Evolutionary conservation across 2,329 filamentous ascomycete genomes (phyloP).

Genomic region (Tolypocladium inflatum): DNA sequence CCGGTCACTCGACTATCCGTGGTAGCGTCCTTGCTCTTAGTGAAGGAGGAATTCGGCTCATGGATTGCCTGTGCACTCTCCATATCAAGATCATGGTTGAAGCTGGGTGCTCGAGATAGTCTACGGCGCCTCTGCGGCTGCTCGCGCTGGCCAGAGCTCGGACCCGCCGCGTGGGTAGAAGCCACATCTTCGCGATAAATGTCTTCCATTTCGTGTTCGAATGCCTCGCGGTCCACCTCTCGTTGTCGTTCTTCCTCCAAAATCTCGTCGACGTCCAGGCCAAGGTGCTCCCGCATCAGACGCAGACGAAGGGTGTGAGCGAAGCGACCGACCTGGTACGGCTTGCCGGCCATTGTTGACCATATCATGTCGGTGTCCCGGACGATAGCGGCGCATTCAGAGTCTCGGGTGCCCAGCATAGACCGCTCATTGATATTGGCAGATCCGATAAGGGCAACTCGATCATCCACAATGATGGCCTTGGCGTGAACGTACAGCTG

Average conservation of each 20-base stretch:
- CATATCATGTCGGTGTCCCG: slow-evolving; percentile 87
- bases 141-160: slow-evolving; percentile 15
- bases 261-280: slow-evolving; percentile 88
- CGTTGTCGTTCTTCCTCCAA: slow-evolving; percentile 67
- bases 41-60: neutral
- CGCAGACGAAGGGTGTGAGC: slow-evolving; percentile 87
- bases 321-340: slow-evolving; percentile 85
- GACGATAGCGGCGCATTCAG: slow-evolving; percentile 82
- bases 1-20: slow-evolving; percentile 24
- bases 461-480: slow-evolving; percentile 90
- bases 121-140: slow-evolving; percentile 28
- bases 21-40: neutral
- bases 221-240: slow-evolving; percentile 51
- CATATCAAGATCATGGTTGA: slow-evolving; percentile 56
- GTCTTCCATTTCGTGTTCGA: slow-evolving; percentile 50
- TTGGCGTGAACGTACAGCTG: slow-evolving; percentile 98
- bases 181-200: slow-evolving; percentile 43
- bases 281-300: slow-evolving; percentile 92
- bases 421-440: slow-evolving; percentile 98
- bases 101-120: slow-evolving; percentile 36
- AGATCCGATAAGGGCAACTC: slow-evolving; percentile 87
- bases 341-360: slow-evolving; percentile 83
- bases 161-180: neutral
- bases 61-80: slow-evolving; percentile 40
- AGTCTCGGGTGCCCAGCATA: slow-evolving; percentile 86